Evolutionary conservation across 441 rosid species (phyloP).

Genomic region (Euphorbia corollata): DNA sequence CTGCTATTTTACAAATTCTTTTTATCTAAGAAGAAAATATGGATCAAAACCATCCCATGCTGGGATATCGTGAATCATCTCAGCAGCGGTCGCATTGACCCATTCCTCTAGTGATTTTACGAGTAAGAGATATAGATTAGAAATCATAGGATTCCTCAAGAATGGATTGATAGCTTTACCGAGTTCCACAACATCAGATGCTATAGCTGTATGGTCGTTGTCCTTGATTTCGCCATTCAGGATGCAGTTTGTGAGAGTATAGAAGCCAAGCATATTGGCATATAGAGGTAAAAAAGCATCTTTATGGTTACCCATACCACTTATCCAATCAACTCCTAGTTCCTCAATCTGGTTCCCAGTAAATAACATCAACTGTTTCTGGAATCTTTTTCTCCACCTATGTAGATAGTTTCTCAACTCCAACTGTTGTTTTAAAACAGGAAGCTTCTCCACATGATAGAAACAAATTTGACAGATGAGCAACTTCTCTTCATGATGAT

Average conservation of each 20-base stretch:
- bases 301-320: slow-evolving; percentile 82
- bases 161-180: slow-evolving; percentile 52
- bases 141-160: slow-evolving; percentile 63
- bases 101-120: slow-evolving; percentile 44
- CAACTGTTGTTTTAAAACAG: slow-evolving; percentile 23
- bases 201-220: slow-evolving; percentile 17
- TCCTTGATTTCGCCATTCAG: slow-evolving; percentile 27
- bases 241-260: slow-evolving; percentile 60
- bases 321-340: slow-evolving; percentile 58
- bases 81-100: slow-evolving; percentile 21
- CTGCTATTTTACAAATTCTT: slow-evolving; percentile 15
- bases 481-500: slow-evolving; percentile 91
- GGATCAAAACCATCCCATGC: slow-evolving; percentile 75
- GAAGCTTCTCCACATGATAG: slow-evolving; percentile 57
- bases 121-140: slow-evolving; percentile 48
- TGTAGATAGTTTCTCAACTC: slow-evolving; percentile 31
- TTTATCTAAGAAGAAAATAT: slow-evolving; percentile 66
- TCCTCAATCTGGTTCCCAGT: slow-evolving; percentile 37
- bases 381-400: slow-evolving; percentile 53
- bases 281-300: slow-evolving; percentile 79
- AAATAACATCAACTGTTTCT: slow-evolving; percentile 45
- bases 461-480: slow-evolving; percentile 78
- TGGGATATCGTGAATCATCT: slow-evolving; percentile 22
- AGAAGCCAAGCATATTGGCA: slow-evolving; percentile 73
- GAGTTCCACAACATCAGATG: slow-evolving; percentile 41